These are phyloP conservation scores for Crucihimalaya himalaica DNA, from an alignment of 345 rosid genomes.

Conservation along the genomic window DNA sequence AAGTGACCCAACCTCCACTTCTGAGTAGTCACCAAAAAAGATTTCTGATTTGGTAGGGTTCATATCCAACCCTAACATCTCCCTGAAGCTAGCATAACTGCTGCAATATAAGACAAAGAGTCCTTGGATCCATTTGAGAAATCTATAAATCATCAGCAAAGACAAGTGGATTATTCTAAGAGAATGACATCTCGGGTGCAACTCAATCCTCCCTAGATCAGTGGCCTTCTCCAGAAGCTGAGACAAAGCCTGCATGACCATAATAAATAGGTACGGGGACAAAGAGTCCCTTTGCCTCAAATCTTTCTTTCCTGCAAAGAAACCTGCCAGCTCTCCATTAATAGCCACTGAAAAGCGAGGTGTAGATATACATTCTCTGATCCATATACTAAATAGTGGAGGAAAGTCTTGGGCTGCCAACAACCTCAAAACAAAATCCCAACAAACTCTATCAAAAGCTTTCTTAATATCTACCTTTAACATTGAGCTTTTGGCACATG, in stretches of 20 bases:
- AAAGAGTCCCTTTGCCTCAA: not conserved
- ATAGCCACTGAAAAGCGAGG: not conserved
- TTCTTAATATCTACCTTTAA: not conserved
- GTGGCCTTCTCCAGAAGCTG: not conserved
- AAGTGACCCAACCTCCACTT: fast-evolving
- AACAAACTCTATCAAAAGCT: not conserved
- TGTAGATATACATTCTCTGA: not conserved
- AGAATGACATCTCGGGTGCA: not conserved
- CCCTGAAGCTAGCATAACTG: not conserved
- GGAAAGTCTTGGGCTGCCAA: not conserved
- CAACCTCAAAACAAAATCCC: not conserved
- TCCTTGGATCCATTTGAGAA: not conserved
- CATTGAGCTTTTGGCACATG: not conserved
- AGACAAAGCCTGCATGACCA: not conserved
- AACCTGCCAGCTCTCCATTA: not conserved
- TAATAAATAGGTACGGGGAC: not conserved
- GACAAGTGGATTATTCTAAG: not conserved
- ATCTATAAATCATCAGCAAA: not conserved
- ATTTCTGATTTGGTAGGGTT: not conserved
- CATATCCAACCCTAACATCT: not conserved
- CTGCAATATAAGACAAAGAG: not conserved
- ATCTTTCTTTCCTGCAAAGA: not conserved
- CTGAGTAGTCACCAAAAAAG: not conserved
- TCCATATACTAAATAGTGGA: not conserved
- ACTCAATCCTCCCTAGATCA: not conserved